Evolutionary conservation across 768 basidiomycete species (phyloP), one percentile per base, ranked within the genome.

Genomic region (Wakefieldia striispora): DNA sequence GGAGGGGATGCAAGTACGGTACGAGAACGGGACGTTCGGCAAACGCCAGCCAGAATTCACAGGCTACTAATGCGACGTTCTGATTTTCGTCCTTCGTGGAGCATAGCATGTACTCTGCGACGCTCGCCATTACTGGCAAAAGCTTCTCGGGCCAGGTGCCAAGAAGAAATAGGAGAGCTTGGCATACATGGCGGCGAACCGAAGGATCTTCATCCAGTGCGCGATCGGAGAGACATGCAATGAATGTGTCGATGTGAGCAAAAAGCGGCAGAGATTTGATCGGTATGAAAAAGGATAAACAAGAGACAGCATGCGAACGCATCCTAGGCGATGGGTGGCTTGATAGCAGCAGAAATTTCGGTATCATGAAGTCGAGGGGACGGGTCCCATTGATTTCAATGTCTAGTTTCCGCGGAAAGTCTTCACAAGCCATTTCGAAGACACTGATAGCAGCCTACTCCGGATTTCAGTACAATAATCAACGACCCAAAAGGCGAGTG

Each of bases 41-140:
- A 63, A 99, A 98, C 2, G 95, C 97, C 54, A 99, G 77, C 97
- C 97, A 99, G 70, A 99, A 99, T 76, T 99, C 97, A 78, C 95
- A 97, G 20, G 97, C 97, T 72, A 98, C 97, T 41, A 99, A 77
- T 3, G 95, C 94, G 46, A 93, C 95, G 54, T 86, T 88, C 71
- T 97, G 95, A 67, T 97, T 92, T 72, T 90, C 89, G 75, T 97
- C 95, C 71, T 95, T 94, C 12, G 93, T 97, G 23, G 93, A 95
- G 72, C 94, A 98, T 34, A 98, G 78, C 92, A 99, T 98, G 70
- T 97, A 99, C 66, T 95, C 93, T 24, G 95, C 94, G 35, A 99
- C 97, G 59, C 91, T 93, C 20, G 75, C 67, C 80, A 99, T 91
- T 66, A 97, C 93, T 1, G 95, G 97, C 77, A 98, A 86, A 57